Evolutionary conservation across 2,329 filamentous ascomycete genomes (phyloP).

Genomic region (Orbilia oligospora): DNA sequence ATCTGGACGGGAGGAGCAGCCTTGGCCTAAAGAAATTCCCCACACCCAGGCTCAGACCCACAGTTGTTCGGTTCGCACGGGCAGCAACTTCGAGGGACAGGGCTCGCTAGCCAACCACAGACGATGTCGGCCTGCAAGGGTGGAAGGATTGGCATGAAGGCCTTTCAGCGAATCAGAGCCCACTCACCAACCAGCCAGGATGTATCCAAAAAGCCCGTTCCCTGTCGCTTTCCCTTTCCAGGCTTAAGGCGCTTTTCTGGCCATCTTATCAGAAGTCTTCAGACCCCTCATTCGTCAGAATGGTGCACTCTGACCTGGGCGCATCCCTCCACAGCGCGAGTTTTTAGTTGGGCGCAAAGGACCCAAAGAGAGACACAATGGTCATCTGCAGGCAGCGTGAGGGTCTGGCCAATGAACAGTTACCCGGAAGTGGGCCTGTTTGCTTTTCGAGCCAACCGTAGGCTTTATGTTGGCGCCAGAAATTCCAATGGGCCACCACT

Average conservation of each 20-base stretch:
- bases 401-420: conserved; percentile 42
- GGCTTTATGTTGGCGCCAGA: conserved; percentile 55
- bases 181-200: conserved; percentile 22
- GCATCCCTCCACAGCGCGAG: conserved; percentile 50
- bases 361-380: conserved; percentile 37
- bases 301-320: conserved; percentile 28
- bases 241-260: conserved; percentile 43
- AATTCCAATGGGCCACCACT: conserved; percentile 47
- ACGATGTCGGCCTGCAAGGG: conserved; percentile 21
- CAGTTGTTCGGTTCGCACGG: conserved; percentile 54
- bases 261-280: conserved; percentile 47
- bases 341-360: conserved; percentile 47
- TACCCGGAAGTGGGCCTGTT: conserved; percentile 29
- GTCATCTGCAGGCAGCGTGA: conserved; percentile 52
- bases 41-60: conserved; percentile 39
- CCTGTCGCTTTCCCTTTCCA: conserved; percentile 50
- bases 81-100: conserved; percentile 34
- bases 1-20: conserved; percentile 41
- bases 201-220: conserved; percentile 20
- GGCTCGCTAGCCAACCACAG: conserved; percentile 49
- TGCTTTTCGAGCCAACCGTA: conserved; percentile 59
- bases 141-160: conserved; percentile 15
- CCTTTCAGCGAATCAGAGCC: conserved; percentile 38
- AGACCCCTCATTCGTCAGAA: conserved; percentile 57
- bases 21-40: conserved; percentile 36